Percentiles rank a stretch among this genome's conserved stretches.
Conservation (phyloP, 305 asterid species). For the Fraxinus floribunda region DNA sequence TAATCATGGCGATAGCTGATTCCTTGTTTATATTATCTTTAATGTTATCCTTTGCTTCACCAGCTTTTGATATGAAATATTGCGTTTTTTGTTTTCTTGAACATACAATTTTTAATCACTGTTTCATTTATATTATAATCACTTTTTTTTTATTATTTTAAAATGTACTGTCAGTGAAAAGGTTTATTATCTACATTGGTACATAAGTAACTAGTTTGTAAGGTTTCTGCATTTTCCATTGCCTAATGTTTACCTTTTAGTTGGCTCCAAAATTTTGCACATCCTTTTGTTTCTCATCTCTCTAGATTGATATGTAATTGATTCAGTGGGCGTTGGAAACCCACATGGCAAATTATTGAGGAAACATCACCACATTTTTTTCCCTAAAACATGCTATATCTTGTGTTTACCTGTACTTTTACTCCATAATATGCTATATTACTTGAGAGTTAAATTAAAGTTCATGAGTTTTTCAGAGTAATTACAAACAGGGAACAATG, state of each 20-base stretch:
- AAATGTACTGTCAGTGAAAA: background rate
- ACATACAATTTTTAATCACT: background rate
- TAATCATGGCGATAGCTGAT: background rate
- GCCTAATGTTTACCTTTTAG: background rate
- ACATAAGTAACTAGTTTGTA: background rate
- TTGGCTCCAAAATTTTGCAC: background rate
- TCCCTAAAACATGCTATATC: background rate
- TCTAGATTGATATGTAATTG: background rate
- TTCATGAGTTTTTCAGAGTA: constrained; percentile 22
- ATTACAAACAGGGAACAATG: constrained; percentile 42
- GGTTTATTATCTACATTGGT: background rate
- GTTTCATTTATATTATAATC: background rate
- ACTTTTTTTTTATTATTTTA: background rate
- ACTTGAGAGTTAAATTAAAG: background rate
- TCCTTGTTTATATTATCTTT: background rate
- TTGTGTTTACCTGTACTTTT: background rate
- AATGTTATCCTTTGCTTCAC: background rate
- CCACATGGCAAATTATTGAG: background rate
- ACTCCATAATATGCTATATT: background rate
- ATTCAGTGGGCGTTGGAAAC: background rate
- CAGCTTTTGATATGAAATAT: background rate
- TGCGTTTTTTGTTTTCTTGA: background rate
- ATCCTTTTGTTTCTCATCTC: background rate
- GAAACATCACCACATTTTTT: background rate
- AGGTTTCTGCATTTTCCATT: background rate